These are phyloP conservation scores for Lecanicillium sp. DNA, from an alignment of 2,329 filamentous ascomycete species.

Conservation along the genomic window DNA sequence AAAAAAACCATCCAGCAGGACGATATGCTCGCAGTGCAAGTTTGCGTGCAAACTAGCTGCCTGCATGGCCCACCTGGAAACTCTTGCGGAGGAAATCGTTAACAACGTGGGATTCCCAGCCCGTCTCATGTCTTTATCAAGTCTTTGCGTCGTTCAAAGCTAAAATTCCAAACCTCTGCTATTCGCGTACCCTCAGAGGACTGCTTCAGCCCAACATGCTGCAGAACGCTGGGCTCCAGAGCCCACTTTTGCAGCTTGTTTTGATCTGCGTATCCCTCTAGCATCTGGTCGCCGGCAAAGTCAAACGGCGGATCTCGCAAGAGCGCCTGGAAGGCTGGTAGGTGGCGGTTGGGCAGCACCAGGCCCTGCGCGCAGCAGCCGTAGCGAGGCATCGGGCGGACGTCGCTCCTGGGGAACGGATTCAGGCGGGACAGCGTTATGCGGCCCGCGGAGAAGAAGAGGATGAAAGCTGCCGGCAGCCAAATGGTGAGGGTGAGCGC, in stretches of 20 bases:
- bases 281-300: conserved; percentile 25
- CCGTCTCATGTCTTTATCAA: no score
- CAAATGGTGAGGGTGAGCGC: conserved; percentile 21
- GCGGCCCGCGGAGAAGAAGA: conserved; percentile 22
- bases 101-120: no score
- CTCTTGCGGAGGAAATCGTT: no score
- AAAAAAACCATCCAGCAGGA: no score
- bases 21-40: no score
- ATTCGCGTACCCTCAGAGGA: conserved; percentile 19
- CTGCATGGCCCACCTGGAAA: no score
- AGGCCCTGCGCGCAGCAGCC: conserved; percentile 31
- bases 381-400: conserved; percentile 27
- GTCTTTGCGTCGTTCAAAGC: no score
- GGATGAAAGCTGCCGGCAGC: conserved; percentile 21
- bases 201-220: conserved; percentile 26
- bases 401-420: conserved; percentile 12
- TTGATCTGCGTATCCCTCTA: conserved; percentile 24
- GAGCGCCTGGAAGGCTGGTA: conserved; percentile 18
- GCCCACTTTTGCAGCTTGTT: conserved; percentile 24
- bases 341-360: conserved; percentile 23
- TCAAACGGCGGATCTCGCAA: conserved; percentile 22
- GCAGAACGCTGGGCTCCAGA: conserved; percentile 26
- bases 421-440: conserved; percentile 18
- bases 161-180: no score
- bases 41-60: no score